Evolutionary conservation across 176 grass and related monocot species (phyloP), one percentile per base, ranked within the genome.

Genomic region (Oryza meyeriana): DNA sequence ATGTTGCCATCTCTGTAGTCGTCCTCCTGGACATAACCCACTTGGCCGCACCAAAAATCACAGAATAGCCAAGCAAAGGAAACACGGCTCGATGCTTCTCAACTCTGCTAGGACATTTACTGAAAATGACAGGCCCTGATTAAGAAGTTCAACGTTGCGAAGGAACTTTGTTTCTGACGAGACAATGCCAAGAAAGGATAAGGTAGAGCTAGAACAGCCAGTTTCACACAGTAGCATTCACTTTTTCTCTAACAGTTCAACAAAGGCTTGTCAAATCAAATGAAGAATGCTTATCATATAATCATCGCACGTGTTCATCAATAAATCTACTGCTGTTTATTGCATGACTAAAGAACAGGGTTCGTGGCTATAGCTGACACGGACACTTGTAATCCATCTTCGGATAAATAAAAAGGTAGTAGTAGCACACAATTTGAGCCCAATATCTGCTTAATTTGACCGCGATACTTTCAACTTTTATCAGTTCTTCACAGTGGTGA

Each of bases 401-500:
- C 4, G 58, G 29, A 50, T 62, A 70, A 45, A 61, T n/a, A 61
- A 38, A 62, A 18, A 48, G 16, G 33, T 52, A 25, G 28, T 29
- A 71, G 33, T 52, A 25, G 28, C 36, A 71, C 35, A 6, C 41
- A 64, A 41, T 41, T 30, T 18, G 16, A 78, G 59, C 36, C 9
- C 17, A 65, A 31, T 78, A 17, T 44, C 17, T 6, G 52, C 32
- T 61, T 76, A 7, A 61, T 7, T 64, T 12, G 17, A 10, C 59
- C 20, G 59, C 52, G 50, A 71, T 31, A 10, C 27, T 30, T 66
- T 25, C 2, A 66, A 12, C 16, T 65, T 24, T 55, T n/a, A 55
- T 86, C 88, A 93, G 85, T 93, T 93, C 75, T 87, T 93, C 48
- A 89, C 88, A 36, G 91, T 82, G 72, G 81, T 93, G 24, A 93